These are phyloP conservation scores for Globisporangium yorkense DNA, from an alignment of 352 stramenopile species.

Conservation along the genomic window DNA sequence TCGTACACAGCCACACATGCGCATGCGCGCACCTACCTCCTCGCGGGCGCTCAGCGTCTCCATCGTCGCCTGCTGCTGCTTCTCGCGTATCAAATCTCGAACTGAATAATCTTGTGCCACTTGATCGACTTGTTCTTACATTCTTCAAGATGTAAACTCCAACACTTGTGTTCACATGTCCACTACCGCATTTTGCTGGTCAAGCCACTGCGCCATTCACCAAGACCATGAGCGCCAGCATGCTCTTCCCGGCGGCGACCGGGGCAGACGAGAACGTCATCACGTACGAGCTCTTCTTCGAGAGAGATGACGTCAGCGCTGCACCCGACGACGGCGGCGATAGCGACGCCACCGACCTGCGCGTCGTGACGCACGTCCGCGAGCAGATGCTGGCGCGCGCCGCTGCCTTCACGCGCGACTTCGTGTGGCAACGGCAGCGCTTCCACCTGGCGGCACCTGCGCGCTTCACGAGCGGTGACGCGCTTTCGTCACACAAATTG, in stretches of 20 bases:
- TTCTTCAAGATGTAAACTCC: neutral
- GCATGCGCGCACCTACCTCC: neutral
- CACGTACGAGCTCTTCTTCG: slow-evolving; percentile 38
- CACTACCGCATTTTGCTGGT: neutral
- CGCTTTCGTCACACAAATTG: neutral
- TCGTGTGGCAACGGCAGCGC: slow-evolving; percentile 50
- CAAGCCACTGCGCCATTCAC: too few relatives aligned
- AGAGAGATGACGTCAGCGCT: neutral
- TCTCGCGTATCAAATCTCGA: neutral
- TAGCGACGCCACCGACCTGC: slow-evolving; percentile 6
- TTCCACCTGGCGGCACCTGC: slow-evolving; percentile 28
- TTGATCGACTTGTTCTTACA: neutral
- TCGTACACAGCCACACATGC: neutral
- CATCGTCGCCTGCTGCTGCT: neutral
- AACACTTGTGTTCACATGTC: neutral
- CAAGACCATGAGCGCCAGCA: neutral
- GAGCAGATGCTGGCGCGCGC: slow-evolving; percentile 20
- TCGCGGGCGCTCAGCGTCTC: neutral
- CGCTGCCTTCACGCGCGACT: slow-evolving; percentile 27
- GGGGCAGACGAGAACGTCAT: slow-evolving; percentile 14
- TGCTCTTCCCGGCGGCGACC: slow-evolving; percentile 1
- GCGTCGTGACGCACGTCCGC: slow-evolving; percentile 10
- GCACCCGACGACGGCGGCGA: neutral
- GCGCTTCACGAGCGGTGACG: neutral
- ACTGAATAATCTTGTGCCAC: neutral